Percentiles rank a stretch among this genome's conserved stretches.
Evolutionary conservation across 352 stramenopile species (phyloP).

Genomic region (Pythium rhizo-oryzae): DNA sequence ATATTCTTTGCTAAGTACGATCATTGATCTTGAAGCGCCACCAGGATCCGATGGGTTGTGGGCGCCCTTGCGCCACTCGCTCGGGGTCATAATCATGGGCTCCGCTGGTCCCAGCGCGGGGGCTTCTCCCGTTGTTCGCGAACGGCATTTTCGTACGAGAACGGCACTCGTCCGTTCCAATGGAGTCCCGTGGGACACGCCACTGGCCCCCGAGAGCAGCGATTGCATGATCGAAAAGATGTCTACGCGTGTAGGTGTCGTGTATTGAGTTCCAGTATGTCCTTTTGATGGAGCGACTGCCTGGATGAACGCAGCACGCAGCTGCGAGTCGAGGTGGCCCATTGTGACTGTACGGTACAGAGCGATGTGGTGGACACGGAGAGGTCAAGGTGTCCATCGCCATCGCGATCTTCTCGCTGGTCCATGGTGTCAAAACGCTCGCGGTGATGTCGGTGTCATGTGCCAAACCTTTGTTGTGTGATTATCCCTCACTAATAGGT

Average conservation of each 20-base stretch:
- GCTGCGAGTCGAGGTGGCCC: neutral
- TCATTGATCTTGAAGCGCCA: constrained; percentile 1
- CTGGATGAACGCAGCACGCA: neutral
- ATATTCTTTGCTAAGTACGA: neutral
- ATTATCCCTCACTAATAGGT: neutral
- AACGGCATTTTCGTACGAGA: too few relatives aligned
- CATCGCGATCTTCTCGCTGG: neutral
- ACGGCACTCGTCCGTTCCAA: too few relatives aligned
- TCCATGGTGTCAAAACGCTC: neutral
- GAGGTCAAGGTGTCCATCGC: neutral
- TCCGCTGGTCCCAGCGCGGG: neutral
- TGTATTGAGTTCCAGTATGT: too few relatives aligned
- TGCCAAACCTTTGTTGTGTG: neutral
- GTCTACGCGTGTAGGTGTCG: too few relatives aligned
- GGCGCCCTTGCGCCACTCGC: neutral
- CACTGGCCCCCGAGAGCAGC: too few relatives aligned
- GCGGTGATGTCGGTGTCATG: neutral
- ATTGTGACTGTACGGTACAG: neutral
- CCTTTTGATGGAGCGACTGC: too few relatives aligned
- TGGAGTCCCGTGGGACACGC: too few relatives aligned
- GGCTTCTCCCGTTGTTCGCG: too few relatives aligned
- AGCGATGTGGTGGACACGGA: neutral
- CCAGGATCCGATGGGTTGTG: neutral
- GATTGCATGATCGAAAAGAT: too few relatives aligned
- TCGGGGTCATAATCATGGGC: neutral